phyloP scores from a whole-genome alignment of 371 early-diverging fungal species.

The Racocetra persica region DNA sequence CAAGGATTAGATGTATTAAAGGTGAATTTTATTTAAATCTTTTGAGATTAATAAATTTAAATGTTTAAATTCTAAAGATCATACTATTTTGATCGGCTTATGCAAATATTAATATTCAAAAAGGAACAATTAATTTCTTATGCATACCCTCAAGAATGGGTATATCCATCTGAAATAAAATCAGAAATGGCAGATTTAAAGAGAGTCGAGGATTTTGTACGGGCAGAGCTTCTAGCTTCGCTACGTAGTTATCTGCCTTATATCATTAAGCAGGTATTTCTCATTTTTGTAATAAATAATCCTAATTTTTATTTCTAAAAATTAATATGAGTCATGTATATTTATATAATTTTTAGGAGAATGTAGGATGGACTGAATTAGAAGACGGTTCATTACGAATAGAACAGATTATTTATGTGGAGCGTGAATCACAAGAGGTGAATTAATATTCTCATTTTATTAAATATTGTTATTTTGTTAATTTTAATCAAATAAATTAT shows the following conservation, averaged over 20 bases:
- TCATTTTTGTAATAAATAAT: background rate
- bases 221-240: slow-evolving; percentile 71
- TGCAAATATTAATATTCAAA: slow-evolving; percentile 48
- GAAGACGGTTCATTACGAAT: slow-evolving; percentile 58
- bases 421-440: slow-evolving; percentile 56
- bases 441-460: background rate
- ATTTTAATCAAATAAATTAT: slow-evolving; percentile 23
- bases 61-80: background rate
- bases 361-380: slow-evolving; percentile 71
- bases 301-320: too few relatives aligned
- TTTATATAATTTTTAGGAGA: slow-evolving; percentile 56
- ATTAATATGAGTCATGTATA: too few relatives aligned
- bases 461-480: slow-evolving; percentile 33
- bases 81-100: slow-evolving; percentile 26
- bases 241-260: slow-evolving; percentile 74
- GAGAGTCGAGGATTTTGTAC: slow-evolving; percentile 76
- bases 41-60: too few relatives aligned
- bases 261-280: slow-evolving; percentile 58
- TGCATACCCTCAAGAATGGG: slow-evolving; percentile 65
- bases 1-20: slow-evolving; percentile 49
- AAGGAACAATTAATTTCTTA: slow-evolving; percentile 55
- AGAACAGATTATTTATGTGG: slow-evolving; percentile 63
- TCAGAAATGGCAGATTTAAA: slow-evolving; percentile 70
- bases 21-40: slow-evolving; percentile 45
- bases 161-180: slow-evolving; percentile 65